Evolutionary conservation across 1,139 yeast genomes (phyloP).

Genomic region (Geotrichum australiense): DNA sequence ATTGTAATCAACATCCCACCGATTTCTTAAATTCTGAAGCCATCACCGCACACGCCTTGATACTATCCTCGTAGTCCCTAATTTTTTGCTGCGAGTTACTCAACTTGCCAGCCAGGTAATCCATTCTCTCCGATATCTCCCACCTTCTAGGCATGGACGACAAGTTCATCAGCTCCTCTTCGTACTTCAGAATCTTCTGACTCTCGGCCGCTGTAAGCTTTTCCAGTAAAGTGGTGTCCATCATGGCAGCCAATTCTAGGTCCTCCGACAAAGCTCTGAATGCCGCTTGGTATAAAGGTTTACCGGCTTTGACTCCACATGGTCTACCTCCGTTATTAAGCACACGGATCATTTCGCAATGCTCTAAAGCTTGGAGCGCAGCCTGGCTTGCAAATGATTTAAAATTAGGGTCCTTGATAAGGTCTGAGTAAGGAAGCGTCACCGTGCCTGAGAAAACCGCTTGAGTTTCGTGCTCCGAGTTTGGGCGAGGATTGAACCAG

Average conservation of each 20-base stretch:
- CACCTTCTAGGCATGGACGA: constrained; percentile 42
- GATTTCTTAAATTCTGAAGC: no score
- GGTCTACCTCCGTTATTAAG: constrained; percentile 70
- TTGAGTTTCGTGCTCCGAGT: neutral
- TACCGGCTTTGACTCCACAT: constrained; percentile 61
- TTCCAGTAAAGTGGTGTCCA: constrained; percentile 57
- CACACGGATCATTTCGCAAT: constrained; percentile 65
- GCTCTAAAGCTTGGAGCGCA: constrained; percentile 66
- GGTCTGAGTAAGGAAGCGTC: constrained; percentile 9
- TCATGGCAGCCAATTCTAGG: constrained; percentile 46
- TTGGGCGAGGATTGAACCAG: constrained; percentile 3
- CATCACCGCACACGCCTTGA: no score
- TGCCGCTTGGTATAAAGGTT: constrained; percentile 80
- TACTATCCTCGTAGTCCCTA: constrained; percentile 37
- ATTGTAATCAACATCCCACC: no score
- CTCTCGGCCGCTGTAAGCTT: constrained; percentile 53
- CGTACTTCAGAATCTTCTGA: constrained; percentile 56
- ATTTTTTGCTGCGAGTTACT: constrained; percentile 39
- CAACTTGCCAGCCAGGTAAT: constrained; percentile 60
- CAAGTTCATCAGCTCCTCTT: constrained; percentile 61
- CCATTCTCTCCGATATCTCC: constrained; percentile 53
- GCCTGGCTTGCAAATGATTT: constrained; percentile 46
- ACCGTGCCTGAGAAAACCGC: neutral
- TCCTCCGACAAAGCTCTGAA: constrained; percentile 60
- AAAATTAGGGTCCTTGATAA: constrained; percentile 46